Evolutionary conservation across 2,329 filamentous ascomycete genomes (phyloP), one percentile per base, ranked within the genome.

Genomic region (Myriosclerotinia curreyana): DNA sequence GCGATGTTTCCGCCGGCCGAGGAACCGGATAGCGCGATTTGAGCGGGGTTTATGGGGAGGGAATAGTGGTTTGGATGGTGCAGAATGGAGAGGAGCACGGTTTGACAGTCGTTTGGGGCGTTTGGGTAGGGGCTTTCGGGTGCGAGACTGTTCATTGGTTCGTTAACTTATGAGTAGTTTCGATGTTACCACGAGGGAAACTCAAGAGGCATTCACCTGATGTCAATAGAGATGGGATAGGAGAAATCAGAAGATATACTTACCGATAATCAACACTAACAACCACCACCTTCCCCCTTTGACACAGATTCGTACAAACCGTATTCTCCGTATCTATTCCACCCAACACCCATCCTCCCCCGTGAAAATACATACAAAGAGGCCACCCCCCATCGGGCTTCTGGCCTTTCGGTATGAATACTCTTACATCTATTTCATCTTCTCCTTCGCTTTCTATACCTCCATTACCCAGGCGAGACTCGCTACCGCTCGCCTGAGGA

Each of bases 261-360:
- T 69, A 83, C 81, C 82, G 76, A 68, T 85, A 85, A 69, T 84
- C 82, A 3, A 82, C 79, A 0, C 79, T 79, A 22, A 85, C 75
- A 1, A 85, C 82, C 1, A 85, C 82, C 63, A 78, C 81, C 15
- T 77, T 78, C 0, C 77, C 79, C 20, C 82, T 75, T 25, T 76
- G 75, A 68, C 81, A 84, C 14, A 86, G 71, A 69, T 85, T 79
- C n/a, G 82, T 79, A 56, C 81, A 82, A 4, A 85, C 80, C 7
- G 79, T 79, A 67, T 86, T 85, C 74, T 86, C 83, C 0, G 82
- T 65, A 74, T 91, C 68, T 87, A 92, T 73, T 83, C 83, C 53
- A 73, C 91, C 83, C 50, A 85, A 70, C 4, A 85, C 83, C 82
- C 83, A 86, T 8, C 83, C 83, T 1, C 83, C 83, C 4, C 83